These are phyloP conservation scores for Escovopsis weberi DNA, from an alignment of 2,329 filamentous ascomycete species.

Conservation along the genomic window DNA sequence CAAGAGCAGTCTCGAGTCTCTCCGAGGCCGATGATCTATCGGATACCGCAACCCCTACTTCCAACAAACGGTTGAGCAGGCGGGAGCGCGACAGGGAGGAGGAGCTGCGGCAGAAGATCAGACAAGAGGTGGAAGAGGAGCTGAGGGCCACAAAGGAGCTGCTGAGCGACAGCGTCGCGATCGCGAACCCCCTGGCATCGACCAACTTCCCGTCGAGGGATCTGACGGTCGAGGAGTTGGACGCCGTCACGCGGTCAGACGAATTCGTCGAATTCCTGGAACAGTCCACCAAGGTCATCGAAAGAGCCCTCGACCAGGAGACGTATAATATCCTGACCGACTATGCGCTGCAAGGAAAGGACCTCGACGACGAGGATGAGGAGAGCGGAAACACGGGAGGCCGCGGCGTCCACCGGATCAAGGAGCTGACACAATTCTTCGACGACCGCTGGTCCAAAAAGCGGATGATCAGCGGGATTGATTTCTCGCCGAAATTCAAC, in stretches of 20 bases:
- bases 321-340: constrained; percentile 86
- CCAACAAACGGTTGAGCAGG: constrained; percentile 56
- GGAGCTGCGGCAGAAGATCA: constrained; percentile 70
- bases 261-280: constrained; percentile 95
- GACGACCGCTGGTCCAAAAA: constrained; percentile 95
- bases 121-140: constrained; percentile 87
- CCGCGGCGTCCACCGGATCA: constrained; percentile 60
- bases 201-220: constrained; percentile 63
- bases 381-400: constrained; percentile 55
- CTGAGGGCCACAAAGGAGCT: constrained; percentile 56
- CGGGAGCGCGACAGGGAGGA: constrained; percentile 75
- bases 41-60: constrained; percentile 41
- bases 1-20: constrained; percentile 22
- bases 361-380: constrained; percentile 70
- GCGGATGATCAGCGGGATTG: constrained; percentile 88
- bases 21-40: constrained; percentile 49
- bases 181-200: constrained; percentile 10
- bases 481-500: constrained; percentile 90
- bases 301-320: constrained; percentile 85
- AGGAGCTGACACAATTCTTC: constrained; percentile 85
- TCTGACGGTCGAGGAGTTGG: constrained; percentile 71
- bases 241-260: constrained; percentile 78
- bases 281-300: constrained; percentile 90
- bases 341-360: constrained; percentile 70
- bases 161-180: constrained; percentile 28